Evolutionary conservation across 192 early-diverging fungal genomes (phyloP), one percentile per base, ranked within the genome.

Genomic region (Entomortierella chlamydospora): DNA sequence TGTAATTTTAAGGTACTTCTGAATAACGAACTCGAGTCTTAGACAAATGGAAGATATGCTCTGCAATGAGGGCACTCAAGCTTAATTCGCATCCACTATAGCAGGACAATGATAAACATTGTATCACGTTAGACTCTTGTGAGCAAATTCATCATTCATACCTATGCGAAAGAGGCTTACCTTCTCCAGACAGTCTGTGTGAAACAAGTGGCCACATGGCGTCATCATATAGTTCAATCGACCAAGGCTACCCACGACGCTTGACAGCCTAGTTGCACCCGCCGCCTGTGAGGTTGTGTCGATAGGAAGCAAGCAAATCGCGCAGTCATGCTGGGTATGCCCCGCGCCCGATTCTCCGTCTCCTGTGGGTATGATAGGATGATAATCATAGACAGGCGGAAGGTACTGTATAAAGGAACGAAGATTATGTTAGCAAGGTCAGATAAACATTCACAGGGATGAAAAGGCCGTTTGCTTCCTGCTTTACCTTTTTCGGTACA

Each of bases 181-280:
- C 76, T 72, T 76, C 59, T 89, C 86, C 37, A 95, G 83, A 68
- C 94, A 95, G 13, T 90, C 89, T 0, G 90, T 86, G 73, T 95
- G 94, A 78, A 92, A 95, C 37, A 94, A 61, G 57, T 95, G 94
- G 25, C 87, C 84, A 77, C 93, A 95, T 0, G 94, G 94, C 25
- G 94, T 95, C 31, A 94, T 71, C 90, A 94, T 94, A 52, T 95
- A 92, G 15, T 67, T 66, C 29, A 83, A 43, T 51, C 88, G 69
- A 52, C 81, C 84, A 15, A 87, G 63, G 25, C 83, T 83, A 31
- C 79, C 70, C 7, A 87, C 62, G 7, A 82, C 83, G 42, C 83
- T 74, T n/a, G 82, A 67, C 1, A 83, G 41, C 53, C 82, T 58
- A 22, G 76, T 54, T 0, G 77, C 34, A 2, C 83, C 74, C 70